phyloP scores from a whole-genome alignment of 441 rosid species.

The Metrosideros polymorpha region DNA sequence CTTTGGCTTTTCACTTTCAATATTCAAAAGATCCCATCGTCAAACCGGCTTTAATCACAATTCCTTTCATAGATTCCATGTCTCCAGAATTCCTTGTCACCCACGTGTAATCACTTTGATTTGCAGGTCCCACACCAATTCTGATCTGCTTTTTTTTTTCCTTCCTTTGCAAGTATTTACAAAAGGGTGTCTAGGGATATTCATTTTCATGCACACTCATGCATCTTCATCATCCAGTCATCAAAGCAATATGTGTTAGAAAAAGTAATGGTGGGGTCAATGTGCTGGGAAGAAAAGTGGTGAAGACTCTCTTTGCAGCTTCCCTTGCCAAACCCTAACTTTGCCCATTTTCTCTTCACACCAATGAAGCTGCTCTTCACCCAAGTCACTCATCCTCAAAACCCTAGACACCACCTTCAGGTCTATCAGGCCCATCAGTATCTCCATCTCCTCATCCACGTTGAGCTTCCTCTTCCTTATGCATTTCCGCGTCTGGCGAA shows the following conservation, averaged over 20 bases:
- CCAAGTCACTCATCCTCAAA: slow-evolving; percentile 56
- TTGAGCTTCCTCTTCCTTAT: slow-evolving; percentile 54
- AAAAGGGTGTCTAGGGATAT: slow-evolving; percentile 24
- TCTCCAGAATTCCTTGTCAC: slow-evolving; percentile 23
- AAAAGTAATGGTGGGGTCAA: slow-evolving; percentile 27
- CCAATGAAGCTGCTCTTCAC: slow-evolving; percentile 83
- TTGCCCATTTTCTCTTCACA: slow-evolving; percentile 95
- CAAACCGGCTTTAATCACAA: slow-evolving; percentile 6
- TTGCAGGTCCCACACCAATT: slow-evolving; percentile 11
- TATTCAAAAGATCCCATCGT: slow-evolving; percentile 3
- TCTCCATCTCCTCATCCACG: slow-evolving; percentile 76
- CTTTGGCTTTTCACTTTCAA: slow-evolving; percentile 28
- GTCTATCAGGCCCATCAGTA: slow-evolving; percentile 81
- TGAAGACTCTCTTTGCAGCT: slow-evolving; percentile 78
- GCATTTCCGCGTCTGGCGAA: slow-evolving; percentile 56
- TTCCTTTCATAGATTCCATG: slow-evolving; percentile 11
- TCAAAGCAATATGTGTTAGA: slow-evolving; percentile 3
- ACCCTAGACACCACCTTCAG: slow-evolving; percentile 86
- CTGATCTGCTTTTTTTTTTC: not conserved
- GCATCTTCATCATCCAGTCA: slow-evolving; percentile 36
- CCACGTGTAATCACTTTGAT: slow-evolving; percentile 23
- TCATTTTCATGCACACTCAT: slow-evolving; percentile 23
- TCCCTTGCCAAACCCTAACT: slow-evolving; percentile 58
- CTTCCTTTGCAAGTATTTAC: slow-evolving; percentile 6
- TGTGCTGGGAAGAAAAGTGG: slow-evolving; percentile 93